Evolutionary conservation across 2,329 filamentous ascomycete species (phyloP).

Genomic region (Magnaporthiopsis rhizophila): DNA sequence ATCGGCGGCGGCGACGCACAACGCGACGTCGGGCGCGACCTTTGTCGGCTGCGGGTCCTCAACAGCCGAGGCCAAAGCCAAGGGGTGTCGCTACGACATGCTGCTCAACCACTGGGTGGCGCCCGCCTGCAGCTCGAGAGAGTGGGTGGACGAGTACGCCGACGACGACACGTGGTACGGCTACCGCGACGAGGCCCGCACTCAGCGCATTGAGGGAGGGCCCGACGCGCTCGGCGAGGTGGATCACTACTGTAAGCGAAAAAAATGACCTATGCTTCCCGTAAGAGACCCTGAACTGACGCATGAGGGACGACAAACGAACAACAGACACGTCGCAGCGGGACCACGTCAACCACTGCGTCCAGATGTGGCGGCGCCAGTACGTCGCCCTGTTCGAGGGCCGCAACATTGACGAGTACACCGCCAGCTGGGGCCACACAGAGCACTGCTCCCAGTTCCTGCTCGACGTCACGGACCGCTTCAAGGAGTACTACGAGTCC

Average conservation of each 20-base stretch:
- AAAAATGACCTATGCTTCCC: too few species aligned
- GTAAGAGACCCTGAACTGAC: too few species aligned
- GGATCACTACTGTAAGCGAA: conserved; percentile 15
- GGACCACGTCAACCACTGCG: conserved; percentile 21
- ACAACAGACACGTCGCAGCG: conserved; percentile 10
- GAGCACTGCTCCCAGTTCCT: conserved; percentile 21
- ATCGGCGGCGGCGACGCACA: not conserved
- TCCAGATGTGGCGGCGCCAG: conserved; percentile 20
- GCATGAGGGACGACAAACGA: too few species aligned
- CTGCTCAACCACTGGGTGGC: conserved; percentile 13
- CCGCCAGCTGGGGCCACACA: conserved; percentile 17
- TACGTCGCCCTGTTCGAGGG: conserved; percentile 18
- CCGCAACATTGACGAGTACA: conserved; percentile 14
- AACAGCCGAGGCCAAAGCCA: conserved; percentile 11
- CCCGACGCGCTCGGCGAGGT: conserved; percentile 15
- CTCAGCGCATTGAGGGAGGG: conserved; percentile 12
- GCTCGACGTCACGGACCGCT: conserved; percentile 16
- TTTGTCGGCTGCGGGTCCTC: conserved; percentile 10
- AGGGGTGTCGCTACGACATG: conserved; percentile 12
- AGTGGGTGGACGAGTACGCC: conserved; percentile 18
- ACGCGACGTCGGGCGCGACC: conserved; percentile 5
- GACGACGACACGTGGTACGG: conserved; percentile 19
- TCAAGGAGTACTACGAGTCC: conserved; percentile 14
- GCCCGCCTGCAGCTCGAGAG: conserved; percentile 12
- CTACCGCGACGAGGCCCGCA: conserved; percentile 17